Base-by-base conservation (phyloP, 1,284 basidiomycete species). In the Ustilago curta region DNA sequence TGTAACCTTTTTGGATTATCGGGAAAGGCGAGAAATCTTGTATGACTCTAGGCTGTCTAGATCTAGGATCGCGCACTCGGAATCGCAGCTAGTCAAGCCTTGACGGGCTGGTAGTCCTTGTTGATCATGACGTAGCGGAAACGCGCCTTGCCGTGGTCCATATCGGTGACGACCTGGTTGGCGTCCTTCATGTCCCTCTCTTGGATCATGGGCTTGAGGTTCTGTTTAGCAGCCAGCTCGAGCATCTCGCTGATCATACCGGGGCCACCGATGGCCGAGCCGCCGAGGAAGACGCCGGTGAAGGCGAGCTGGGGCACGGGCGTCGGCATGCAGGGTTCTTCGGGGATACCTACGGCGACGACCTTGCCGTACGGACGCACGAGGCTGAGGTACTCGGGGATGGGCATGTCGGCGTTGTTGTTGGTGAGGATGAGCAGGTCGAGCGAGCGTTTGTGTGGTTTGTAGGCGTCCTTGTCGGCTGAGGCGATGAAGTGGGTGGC, bases 81-180 rank as follows among this genome's bases (percentile, higher is more conserved):
- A 25, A n/a, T 29, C 16, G 16, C 9, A 4, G 7, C 9, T 19
- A 8, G 8, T 62, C 23, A 58, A 40, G 70, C 70, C 52, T 72
- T 55, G 45, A 73, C 60, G 5, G 70, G 70, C 45, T 65, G 54
- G 66, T 74, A 70, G 29, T 74, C 71, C 62, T 85, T 78, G 83
- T 87, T 87, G 60, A 87, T 84, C 43, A 88, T 83, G 31, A 87
- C 86, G 70, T 86, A 87, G 57, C 87, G 82, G 84, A 86, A 88
- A 47, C 85, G 53, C 8, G 79, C 70, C 66, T 81, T 81, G 8
- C 78, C 78, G 23, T 52, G 73, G 16, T 70, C 66, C 78, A 80
- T 80, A 51, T 81, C 79, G 9, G 21, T 14, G 5, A 80, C 68
- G 48, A 76, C 76, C 61, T 79, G 29, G 52, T 81, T 81, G 25